Evolutionary conservation across 2,329 filamentous ascomycete genomes (phyloP).

Genomic region (Orbilia blumenaviensis): DNA sequence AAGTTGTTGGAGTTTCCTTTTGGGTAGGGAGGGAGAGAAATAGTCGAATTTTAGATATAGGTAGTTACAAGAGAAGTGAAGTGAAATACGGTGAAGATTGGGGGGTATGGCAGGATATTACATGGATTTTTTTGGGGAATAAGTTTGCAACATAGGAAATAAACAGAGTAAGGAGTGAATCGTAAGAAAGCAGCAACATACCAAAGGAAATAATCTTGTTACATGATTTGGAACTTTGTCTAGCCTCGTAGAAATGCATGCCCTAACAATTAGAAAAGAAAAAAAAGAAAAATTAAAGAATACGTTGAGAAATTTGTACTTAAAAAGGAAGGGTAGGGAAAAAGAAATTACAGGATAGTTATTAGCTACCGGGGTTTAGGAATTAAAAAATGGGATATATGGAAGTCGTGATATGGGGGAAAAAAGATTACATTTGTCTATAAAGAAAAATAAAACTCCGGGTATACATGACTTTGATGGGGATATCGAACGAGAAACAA

Average conservation of each 20-base stretch:
- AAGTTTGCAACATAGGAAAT: neutral
- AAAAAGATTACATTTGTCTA: conserved; percentile 31
- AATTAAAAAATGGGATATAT: conserved; percentile 15
- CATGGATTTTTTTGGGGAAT: conserved; percentile 9
- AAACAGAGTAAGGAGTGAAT: neutral
- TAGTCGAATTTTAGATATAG: neutral
- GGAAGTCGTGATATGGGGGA: neutral
- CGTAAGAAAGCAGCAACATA: conserved; percentile 10
- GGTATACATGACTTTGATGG: conserved; percentile 39
- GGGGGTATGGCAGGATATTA: conserved; percentile 5
- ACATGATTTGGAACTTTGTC: conserved; percentile 41
- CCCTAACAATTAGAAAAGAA: neutral
- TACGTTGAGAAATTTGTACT: conserved; percentile 14
- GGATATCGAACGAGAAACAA: conserved; percentile 19
- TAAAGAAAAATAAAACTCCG: conserved; percentile 32
- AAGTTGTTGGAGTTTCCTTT: conserved; percentile 35
- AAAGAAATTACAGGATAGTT: conserved; percentile 41
- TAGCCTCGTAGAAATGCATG: conserved; percentile 34
- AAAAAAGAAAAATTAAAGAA: neutral
- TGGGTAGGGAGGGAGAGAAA: neutral
- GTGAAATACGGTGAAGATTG: neutral
- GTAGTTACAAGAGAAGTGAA: neutral
- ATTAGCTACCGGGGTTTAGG: conserved; percentile 12
- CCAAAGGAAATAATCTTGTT: conserved; percentile 48
- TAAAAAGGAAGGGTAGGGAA: neutral